Percentiles rank a stretch among this genome's conserved stretches.
phyloP scores from a whole-genome alignment of 306 rosid species.

The Neltuma alba region DNA sequence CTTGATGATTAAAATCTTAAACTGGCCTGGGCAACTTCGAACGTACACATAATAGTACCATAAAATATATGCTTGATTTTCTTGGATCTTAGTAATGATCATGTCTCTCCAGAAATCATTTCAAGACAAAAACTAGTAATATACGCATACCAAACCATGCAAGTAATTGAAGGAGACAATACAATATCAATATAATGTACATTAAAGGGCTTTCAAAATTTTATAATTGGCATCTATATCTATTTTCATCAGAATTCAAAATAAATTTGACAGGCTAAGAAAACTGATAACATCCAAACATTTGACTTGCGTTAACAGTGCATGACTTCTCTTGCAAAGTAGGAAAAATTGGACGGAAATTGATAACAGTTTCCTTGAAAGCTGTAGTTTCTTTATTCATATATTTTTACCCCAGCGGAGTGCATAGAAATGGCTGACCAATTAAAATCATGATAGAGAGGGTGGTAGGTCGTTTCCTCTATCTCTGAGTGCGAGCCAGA shows the following conservation, averaged over 20 bases:
- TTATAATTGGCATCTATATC: not conserved
- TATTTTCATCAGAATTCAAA: not conserved
- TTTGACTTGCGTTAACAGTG: not conserved
- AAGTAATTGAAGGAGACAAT: not conserved
- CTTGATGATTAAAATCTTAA: not conserved
- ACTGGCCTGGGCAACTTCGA: not conserved
- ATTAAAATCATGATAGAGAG: constrained; percentile 29
- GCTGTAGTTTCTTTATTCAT: not conserved
- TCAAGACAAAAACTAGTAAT: not conserved
- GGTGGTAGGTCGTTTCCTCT: constrained; percentile 48
- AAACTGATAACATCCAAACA: not conserved
- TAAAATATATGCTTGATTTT: not conserved
- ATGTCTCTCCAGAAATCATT: not conserved
- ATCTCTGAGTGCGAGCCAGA: constrained; percentile 55
- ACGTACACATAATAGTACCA: not conserved
- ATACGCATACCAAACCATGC: not conserved
- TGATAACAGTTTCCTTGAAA: constrained; percentile 1
- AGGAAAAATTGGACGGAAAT: not conserved
- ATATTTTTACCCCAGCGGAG: not conserved
- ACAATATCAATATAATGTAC: too few relatives aligned
- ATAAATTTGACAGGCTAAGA: not conserved
- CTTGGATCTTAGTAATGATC: not conserved
- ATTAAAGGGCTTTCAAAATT: not conserved
- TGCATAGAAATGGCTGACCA: not conserved
- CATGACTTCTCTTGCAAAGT: not conserved